Base-by-base conservation (phyloP, 352 stramenopile species). In the Phytophthora megakarya region DNA sequence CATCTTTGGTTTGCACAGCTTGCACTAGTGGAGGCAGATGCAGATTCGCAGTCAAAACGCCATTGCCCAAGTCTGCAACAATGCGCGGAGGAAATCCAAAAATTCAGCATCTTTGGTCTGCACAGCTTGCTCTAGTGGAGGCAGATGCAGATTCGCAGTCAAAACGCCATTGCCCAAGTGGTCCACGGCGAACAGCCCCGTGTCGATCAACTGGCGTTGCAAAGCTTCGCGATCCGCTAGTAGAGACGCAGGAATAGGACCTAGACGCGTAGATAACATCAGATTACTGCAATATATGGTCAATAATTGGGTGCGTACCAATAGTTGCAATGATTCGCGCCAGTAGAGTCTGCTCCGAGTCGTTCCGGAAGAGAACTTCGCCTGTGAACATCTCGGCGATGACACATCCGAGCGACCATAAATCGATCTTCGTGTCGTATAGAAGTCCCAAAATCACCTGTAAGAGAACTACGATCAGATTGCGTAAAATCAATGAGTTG, bases 371-470 rank as follows among this genome's bases (percentile, higher is more conserved):
- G 0, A 97, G 67, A 30, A 94, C 87, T 42, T 90, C 74, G n/a
- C 90, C 90, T 11, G 87, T 94, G 65, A 89, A 93, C 39, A 97
- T 78, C 62, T 97, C 90, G 19, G 83, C 88, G 13, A 97, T 65
- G 26, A 97, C 87, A 61, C 89, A 97, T 3, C 82, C 91, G 26
- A 96, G 83, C 39, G 81, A 95, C 91, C 91, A 97, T 39, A 97
- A 57, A 62, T 97, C 91, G 56, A 97, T 97, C 32, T 89, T 86
- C 15, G 79, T 75, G 53, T 86, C 81, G 71, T 97, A 97, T 42
- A 79, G 68, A 5, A 99, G 76, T n/a, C 97, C 97, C 1, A 99
- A 78, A 66, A 99, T 98, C 10, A 99, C 96, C 81, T 90, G 54
- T 0, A 21, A 23, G 11, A 37, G 9, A 61, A 23, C 12, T 2